phyloP scores from a whole-genome alignment of 495 filamentous ascomycete genomes.

The Neurospora sp. region DNA sequence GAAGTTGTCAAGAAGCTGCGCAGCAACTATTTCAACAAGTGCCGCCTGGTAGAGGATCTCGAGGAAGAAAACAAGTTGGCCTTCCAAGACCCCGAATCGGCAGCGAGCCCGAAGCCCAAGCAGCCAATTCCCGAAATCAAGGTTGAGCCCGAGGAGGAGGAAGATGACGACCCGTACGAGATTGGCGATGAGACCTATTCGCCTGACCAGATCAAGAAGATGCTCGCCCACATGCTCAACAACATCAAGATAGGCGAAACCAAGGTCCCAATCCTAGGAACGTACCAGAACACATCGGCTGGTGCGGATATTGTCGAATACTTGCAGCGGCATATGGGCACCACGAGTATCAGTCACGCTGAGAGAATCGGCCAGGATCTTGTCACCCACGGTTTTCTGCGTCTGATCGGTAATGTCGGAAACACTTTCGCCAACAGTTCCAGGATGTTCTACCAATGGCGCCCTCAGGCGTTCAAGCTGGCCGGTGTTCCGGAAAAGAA shows the following conservation, averaged over 20 bases:
- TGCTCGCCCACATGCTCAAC: slow-evolving; percentile 75
- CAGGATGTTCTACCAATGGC: slow-evolving; percentile 96
- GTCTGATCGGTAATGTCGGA: slow-evolving; percentile 87
- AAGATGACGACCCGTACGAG: slow-evolving; percentile 74
- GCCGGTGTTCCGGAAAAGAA: slow-evolving; percentile 85
- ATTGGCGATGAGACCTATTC: slow-evolving; percentile 80
- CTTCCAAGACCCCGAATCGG: slow-evolving; percentile 66
- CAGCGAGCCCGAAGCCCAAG: slow-evolving; percentile 35
- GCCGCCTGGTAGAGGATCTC: slow-evolving; percentile 85
- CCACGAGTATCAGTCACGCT: slow-evolving; percentile 73
- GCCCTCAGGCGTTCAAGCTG: slow-evolving; percentile 77
- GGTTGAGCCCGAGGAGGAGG: slow-evolving; percentile 36
- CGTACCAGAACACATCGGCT: slow-evolving; percentile 82
- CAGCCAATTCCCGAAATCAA: slow-evolving; percentile 47
- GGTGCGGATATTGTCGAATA: slow-evolving; percentile 93
- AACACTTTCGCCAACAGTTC: slow-evolving; percentile 95
- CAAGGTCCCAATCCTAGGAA: slow-evolving; percentile 91
- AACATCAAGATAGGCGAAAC: slow-evolving; percentile 78
- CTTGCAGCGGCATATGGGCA: slow-evolving; percentile 77
- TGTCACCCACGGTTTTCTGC: slow-evolving; percentile 73
- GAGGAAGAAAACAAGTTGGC: slow-evolving; percentile 98
- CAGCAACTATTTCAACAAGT: slow-evolving; percentile 98
- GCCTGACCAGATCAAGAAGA: slow-evolving; percentile 80
- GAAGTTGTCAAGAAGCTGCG: slow-evolving; percentile 84
- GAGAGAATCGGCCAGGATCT: slow-evolving; percentile 93